Evolutionary conservation across 148 eudicot genomes (phyloP), one percentile per base, ranked within the genome.

Genomic region (Amaranthus cruentus): DNA sequence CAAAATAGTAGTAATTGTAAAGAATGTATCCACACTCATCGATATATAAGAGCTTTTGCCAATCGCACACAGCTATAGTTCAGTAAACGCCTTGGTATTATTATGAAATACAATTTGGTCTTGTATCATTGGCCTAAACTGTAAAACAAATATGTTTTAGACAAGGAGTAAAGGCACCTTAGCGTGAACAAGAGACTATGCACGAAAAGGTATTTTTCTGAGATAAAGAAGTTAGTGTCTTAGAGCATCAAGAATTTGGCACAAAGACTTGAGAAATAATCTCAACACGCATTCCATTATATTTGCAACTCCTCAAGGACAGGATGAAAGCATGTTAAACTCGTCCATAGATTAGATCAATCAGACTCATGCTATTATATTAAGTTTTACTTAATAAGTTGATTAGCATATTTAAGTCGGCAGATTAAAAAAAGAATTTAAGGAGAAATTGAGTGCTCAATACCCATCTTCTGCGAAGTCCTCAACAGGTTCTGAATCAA

Each of bases 401-500:
- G 53, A 5, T 42, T 66, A 50, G 61, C 47, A 50, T 46, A 18
- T 21, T 66, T 66, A 43, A 4, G 10, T 28, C 53, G 55, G 43
- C 54, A 67, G 56, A 51, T 68, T 55, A 73, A 78, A 43, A 49
- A 61, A 18, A 9, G 44, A 63, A 9, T 62, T 52, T 55, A 47
- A 78, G 18, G 12, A 59, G 12, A 54, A 63, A 68, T 42, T 7
- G 60, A 15, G 62, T 63, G 52, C 50, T 58, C 63, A 71, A 62
- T 86, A 94, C 98, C 98, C 98, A 76, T 91, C 98, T 66, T 89
- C 78, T 51, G 91, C 93, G 76, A 83, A 87, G 71, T 82, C 85
- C 80, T 85, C 90, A 43, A 61, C 79, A 73, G 62, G 14, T 66
- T 89, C 93, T 79, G 75, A 70, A 83, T 80, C 81, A 72, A 77